Conservation (phyloP, 73 alveolate genomes). For the Vitrella brassicaformis region DNA sequence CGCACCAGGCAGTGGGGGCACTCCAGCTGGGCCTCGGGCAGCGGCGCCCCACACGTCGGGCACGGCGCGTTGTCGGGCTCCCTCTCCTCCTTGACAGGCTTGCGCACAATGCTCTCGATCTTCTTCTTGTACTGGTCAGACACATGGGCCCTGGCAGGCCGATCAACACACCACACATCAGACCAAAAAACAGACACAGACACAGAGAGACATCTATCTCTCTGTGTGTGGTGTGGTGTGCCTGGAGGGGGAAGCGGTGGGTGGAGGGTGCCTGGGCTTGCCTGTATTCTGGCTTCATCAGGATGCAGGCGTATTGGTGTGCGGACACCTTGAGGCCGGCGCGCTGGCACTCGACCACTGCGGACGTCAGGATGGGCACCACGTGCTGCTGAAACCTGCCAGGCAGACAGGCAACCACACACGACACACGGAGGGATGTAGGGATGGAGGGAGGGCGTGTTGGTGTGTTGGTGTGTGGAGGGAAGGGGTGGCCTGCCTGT, state of each 20-base stretch:
- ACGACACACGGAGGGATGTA: too few species aligned
- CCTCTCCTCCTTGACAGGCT: not conserved
- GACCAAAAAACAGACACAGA: not conserved
- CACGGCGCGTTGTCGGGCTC: not conserved
- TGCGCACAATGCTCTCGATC: constrained; percentile 31
- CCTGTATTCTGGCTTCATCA: constrained; percentile 91
- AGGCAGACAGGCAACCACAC: constrained; percentile 33
- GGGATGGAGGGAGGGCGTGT: too few species aligned
- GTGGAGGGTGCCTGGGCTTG: too few species aligned
- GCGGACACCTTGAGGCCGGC: constrained; percentile 86
- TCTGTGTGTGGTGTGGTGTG: too few species aligned
- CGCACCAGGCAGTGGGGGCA: not conserved
- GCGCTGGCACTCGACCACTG: constrained; percentile 95
- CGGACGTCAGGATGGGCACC: constrained; percentile 93
- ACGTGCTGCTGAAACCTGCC: constrained; percentile 93
- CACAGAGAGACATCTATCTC: not conserved
- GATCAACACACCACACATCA: not conserved
- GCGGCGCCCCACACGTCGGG: not conserved
- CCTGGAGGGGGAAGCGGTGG: too few species aligned
- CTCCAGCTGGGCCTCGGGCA: not conserved
- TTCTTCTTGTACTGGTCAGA: constrained; percentile 13
- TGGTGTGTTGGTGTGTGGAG: too few species aligned
- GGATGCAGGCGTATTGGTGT: constrained; percentile 88
- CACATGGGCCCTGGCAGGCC: not conserved
- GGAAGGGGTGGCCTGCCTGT: too few species aligned